Conservation (phyloP, 352 stramenopile species). For the Phytophthora pseudosyringae region DNA sequence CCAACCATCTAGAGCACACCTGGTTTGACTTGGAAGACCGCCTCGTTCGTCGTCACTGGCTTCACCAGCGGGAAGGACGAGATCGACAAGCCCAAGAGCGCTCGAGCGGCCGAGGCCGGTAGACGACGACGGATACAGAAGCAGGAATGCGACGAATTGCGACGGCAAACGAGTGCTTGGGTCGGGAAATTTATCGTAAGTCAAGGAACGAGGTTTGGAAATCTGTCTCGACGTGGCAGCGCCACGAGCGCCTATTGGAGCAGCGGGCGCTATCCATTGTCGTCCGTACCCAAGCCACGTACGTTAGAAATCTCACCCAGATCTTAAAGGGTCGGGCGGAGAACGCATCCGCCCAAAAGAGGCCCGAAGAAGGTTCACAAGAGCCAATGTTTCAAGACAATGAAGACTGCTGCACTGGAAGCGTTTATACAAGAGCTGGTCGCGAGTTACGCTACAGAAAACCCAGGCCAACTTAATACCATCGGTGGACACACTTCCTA, state of each 20-base stretch:
- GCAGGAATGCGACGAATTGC: not conserved
- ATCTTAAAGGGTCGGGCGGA: not conserved
- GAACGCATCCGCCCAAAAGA: not conserved
- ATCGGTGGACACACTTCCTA: no score
- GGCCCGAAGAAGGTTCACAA: not conserved
- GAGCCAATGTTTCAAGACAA: not conserved
- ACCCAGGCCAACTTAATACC: no score
- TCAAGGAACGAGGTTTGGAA: not conserved
- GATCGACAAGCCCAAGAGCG: not conserved
- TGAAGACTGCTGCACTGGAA: not conserved
- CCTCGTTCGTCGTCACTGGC: not conserved
- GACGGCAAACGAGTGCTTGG: not conserved
- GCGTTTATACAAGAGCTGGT: not conserved
- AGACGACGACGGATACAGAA: slow-evolving; percentile 1
- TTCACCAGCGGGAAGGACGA: not conserved
- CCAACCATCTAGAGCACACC: not conserved
- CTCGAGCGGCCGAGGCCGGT: not conserved
- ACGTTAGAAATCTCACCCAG: not conserved
- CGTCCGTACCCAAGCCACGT: not conserved
- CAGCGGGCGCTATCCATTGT: not conserved
- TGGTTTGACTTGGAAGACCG: not conserved
- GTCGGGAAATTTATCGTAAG: no score
- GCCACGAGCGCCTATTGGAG: not conserved
- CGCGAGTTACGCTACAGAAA: no score
- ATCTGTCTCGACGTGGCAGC: not conserved